Conservation (phyloP, 1,139 yeast species). For the Pichia sp. region DNA sequence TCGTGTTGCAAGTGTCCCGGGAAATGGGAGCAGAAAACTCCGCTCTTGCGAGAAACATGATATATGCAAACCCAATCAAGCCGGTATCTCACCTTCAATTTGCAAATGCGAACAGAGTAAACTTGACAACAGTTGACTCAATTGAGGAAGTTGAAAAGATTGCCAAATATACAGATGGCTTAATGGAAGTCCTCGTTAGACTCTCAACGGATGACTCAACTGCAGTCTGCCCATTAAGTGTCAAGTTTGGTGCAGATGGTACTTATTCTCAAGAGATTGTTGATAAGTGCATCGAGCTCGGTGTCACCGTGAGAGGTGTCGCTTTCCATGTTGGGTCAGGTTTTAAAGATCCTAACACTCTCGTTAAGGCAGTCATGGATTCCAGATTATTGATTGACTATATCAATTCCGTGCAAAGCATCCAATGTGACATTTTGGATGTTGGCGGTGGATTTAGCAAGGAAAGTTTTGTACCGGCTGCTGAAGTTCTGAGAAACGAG, state of each 20-base stretch:
- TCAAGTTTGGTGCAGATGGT: conserved; percentile 82
- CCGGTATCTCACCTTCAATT: conserved; percentile 71
- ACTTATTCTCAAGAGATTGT: conserved; percentile 49
- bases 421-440: conserved; percentile 51
- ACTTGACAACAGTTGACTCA: conserved; percentile 85
- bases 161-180: conserved; percentile 52
- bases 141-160: conserved; percentile 77
- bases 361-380: conserved; percentile 66
- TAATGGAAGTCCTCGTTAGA: conserved; percentile 61
- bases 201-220: conserved; percentile 86
- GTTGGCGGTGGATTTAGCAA: conserved; percentile 92
- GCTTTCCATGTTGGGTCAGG: conserved; percentile 98
- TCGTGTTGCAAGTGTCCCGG: conserved; percentile 35
- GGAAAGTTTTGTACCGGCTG: conserved; percentile 56
- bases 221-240: conserved; percentile 81
- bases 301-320: conserved; percentile 67
- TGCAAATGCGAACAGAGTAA: conserved; percentile 50
- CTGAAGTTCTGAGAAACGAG: conserved; percentile 49
- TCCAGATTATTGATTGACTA: conserved; percentile 63
- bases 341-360: conserved; percentile 66
- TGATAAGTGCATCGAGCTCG: conserved; percentile 53
- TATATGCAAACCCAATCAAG: conserved; percentile 94
- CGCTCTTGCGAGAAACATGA: conserved; percentile 64
- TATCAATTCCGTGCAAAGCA: conserved; percentile 34
- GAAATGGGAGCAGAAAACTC: conserved; percentile 19